Evolutionary conservation across 2,329 filamentous ascomycete genomes (phyloP).

Genomic region (Clonostachys sp.): DNA sequence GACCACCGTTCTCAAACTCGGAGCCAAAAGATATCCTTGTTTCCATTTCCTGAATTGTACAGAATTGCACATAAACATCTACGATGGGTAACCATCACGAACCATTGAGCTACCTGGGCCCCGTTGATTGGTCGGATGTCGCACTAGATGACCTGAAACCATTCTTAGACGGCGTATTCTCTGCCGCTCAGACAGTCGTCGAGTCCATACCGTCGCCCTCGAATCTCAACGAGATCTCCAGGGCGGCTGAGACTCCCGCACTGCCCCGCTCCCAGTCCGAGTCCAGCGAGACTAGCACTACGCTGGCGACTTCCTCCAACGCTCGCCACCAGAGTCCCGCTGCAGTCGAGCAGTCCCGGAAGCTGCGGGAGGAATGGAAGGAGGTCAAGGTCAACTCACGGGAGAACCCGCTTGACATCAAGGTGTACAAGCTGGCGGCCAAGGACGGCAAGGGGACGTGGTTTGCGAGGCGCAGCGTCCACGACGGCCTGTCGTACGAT

Average conservation of each 20-base stretch:
- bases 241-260: neutral
- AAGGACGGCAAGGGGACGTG: constrained; percentile 82
- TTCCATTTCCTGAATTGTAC: neutral
- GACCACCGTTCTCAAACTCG: too few species aligned
- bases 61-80: neutral
- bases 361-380: constrained; percentile 83
- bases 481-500: constrained; percentile 71
- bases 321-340: constrained; percentile 12
- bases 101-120: constrained; percentile 51
- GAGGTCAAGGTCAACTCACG: constrained; percentile 67
- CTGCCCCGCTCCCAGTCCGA: constrained; percentile 33
- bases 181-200: constrained; percentile 63
- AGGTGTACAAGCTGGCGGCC: constrained; percentile 73
- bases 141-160: constrained; percentile 40
- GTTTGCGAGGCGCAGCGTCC: constrained; percentile 83
- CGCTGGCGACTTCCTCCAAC: constrained; percentile 8
- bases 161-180: constrained; percentile 57
- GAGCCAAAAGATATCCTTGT: neutral
- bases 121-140: constrained; percentile 46
- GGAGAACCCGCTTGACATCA: constrained; percentile 72
- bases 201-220: constrained; percentile 64
- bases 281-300: constrained; percentile 30
- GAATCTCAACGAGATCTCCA: constrained; percentile 10
- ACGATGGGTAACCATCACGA: constrained; percentile 53
- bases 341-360: constrained; percentile 39